Conservation (phyloP, 495 filamentous ascomycete genomes). For the Penicillium soppii region DNA sequence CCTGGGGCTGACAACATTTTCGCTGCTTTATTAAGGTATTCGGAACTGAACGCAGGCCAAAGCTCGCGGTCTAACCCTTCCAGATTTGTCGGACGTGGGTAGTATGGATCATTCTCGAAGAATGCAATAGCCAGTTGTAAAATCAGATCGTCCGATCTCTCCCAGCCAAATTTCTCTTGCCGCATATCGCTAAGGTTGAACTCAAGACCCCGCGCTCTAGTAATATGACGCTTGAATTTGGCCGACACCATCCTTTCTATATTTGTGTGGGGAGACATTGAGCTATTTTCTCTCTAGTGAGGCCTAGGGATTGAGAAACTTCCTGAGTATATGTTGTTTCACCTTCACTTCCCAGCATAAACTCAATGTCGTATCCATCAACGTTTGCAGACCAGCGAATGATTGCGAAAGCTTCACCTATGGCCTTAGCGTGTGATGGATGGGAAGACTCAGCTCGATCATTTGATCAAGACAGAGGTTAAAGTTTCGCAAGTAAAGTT, state of each 20-base stretch:
- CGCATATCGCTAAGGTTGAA: conserved; percentile 38
- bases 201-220: conserved; percentile 36
- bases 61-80: conserved; percentile 20
- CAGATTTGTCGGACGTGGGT: conserved; percentile 30
- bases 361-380: conserved; percentile 46
- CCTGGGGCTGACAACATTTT: neutral
- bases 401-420: conserved; percentile 40
- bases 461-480: conserved; percentile 44
- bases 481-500: conserved; percentile 43
- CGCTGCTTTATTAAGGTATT: conserved; percentile 2
- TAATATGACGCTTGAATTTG: neutral
- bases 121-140: conserved; percentile 28
- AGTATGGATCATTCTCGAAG: conserved; percentile 42
- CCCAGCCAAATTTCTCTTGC: conserved; percentile 21
- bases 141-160: neutral
- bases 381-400: conserved; percentile 37
- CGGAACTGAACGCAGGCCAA: conserved; percentile 27
- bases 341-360: conserved; percentile 36
- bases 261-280: neutral
- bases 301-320: neutral
- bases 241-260: neutral
- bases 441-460: conserved; percentile 17
- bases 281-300: neutral
- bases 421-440: conserved; percentile 25
- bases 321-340: neutral